These are phyloP conservation scores for Aspergillus fructus DNA, from an alignment of 2,329 filamentous ascomycete genomes.

Conservation along the genomic window DNA sequence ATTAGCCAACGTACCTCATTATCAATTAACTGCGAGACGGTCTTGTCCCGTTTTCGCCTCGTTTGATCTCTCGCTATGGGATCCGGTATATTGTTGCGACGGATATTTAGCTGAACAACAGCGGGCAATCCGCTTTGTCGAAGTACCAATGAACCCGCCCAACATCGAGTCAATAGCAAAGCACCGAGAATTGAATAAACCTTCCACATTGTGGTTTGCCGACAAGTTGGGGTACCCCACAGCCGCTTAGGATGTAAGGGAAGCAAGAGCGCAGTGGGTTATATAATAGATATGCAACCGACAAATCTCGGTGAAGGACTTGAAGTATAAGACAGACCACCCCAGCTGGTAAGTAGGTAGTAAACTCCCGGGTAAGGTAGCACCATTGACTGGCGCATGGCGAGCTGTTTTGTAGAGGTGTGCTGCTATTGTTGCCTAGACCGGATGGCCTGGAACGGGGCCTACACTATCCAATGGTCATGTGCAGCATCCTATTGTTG, in stretches of 20 bases:
- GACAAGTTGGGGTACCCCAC: neutral
- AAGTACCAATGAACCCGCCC: conserved; percentile 27
- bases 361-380: neutral
- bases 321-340: no score
- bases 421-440: neutral
- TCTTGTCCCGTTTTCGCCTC: conserved; percentile 44
- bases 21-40: conserved; percentile 48
- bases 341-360: neutral
- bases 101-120: conserved; percentile 52
- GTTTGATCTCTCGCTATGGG: conserved; percentile 48
- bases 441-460: neutral
- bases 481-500: conserved; percentile 5
- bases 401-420: conserved; percentile 3
- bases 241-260: neutral
- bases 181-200: conserved; percentile 14
- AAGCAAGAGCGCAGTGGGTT: neutral
- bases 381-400: neutral
- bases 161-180: conserved; percentile 17
- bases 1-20: conserved; percentile 47
- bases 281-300: neutral
- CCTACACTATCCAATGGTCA: neutral
- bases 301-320: neutral
- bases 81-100: conserved; percentile 48
- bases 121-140: conserved; percentile 39
- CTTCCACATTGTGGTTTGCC: conserved; percentile 7